Conservation (phyloP, 2,329 filamentous ascomycete genomes). For the Nakataea oryzae region DNA sequence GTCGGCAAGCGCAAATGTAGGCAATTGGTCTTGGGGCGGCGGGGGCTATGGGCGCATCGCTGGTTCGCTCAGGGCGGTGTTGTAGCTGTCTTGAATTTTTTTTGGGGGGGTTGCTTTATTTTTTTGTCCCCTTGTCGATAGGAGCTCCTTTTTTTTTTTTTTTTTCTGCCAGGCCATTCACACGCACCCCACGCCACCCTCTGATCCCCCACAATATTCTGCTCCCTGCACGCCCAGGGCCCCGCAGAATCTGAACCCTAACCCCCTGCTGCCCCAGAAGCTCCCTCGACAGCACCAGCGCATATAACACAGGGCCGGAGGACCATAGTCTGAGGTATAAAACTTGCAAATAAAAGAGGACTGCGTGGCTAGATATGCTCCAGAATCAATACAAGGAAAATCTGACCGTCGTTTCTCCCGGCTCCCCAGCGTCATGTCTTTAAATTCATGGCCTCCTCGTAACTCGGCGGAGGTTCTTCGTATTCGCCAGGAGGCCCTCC, state of each 20-base stretch:
- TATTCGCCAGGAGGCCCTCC: neutral
- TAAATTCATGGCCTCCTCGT: conserved; percentile 3
- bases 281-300: too few species aligned
- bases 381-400: neutral
- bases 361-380: neutral
- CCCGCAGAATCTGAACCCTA: neutral
- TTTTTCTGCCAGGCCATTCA: neutral
- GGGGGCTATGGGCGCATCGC: neutral
- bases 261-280: neutral
- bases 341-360: neutral
- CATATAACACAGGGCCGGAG: neutral
- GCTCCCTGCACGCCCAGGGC: neutral
- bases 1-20: neutral
- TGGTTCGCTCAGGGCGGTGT: neutral
- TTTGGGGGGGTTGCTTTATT: neutral
- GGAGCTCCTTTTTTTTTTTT: neutral
- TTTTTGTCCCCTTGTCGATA: neutral
- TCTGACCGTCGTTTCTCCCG: neutral
- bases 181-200: neutral
- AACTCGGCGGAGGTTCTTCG: conserved; percentile 3
- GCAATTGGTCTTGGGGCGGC: neutral
- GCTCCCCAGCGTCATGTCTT: neutral
- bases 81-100: neutral
- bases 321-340: neutral
- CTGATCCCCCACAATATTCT: neutral